Evolutionary conservation across 2,329 filamentous ascomycete genomes (phyloP).

Genomic region (Phyllosticta citribraziliensis): DNA sequence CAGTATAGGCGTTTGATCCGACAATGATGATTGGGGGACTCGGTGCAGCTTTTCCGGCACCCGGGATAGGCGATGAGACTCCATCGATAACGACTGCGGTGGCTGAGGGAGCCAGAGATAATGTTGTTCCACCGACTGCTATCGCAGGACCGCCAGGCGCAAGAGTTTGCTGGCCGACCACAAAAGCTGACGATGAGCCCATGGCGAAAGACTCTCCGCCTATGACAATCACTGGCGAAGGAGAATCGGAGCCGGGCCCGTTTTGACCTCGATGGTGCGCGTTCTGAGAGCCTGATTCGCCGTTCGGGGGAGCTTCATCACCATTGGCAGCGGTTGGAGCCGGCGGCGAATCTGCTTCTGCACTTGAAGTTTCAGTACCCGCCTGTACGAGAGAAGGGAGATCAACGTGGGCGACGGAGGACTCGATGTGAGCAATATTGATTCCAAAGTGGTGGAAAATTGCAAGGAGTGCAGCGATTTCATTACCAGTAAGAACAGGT

Average conservation of each 20-base stretch:
- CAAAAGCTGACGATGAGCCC: constrained; percentile 23
- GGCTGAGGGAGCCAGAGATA: constrained; percentile 26
- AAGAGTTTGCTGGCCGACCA: constrained; percentile 26
- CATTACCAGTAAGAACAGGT: neutral
- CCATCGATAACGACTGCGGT: constrained; percentile 27
- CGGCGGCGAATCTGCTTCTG: neutral
- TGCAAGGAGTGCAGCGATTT: neutral
- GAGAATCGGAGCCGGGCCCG: neutral
- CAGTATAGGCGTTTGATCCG: constrained; percentile 30
- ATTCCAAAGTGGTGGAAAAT: neutral
- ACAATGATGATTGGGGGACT: constrained; percentile 28
- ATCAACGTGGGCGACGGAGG: constrained; percentile 12
- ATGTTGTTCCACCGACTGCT: constrained; percentile 25
- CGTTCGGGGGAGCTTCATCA: neutral
- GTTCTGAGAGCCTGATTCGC: neutral
- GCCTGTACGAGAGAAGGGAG: neutral
- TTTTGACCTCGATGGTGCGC: neutral
- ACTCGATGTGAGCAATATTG: constrained; percentile 21
- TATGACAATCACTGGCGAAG: constrained; percentile 10
- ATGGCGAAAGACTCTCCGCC: constrained; percentile 21
- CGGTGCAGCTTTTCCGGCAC: constrained; percentile 13
- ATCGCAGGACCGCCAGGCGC: constrained; percentile 25
- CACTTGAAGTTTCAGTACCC: neutral
- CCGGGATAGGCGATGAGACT: constrained; percentile 16
- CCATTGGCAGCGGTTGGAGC: neutral